These are phyloP conservation scores for Nicotiana undulata DNA, from an alignment of 257 asterid species.

Conservation along the genomic window DNA sequence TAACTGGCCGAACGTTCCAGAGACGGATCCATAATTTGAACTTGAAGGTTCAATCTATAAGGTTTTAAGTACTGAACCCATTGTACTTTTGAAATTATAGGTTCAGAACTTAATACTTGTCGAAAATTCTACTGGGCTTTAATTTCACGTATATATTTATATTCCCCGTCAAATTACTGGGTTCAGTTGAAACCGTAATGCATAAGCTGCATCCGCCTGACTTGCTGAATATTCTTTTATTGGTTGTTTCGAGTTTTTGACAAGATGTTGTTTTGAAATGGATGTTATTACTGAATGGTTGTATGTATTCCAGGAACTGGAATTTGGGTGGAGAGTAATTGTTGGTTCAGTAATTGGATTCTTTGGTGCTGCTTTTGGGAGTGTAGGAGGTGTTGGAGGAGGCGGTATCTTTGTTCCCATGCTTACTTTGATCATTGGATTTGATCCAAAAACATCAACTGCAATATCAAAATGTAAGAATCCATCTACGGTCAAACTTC, in stretches of 20 bases:
- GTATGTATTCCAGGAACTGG: conserved; percentile 31
- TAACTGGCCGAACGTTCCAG: background rate
- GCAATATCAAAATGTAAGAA: conserved; percentile 55
- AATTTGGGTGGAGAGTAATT: conserved; percentile 49
- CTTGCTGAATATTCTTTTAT: background rate
- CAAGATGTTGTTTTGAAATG: background rate
- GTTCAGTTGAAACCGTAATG: background rate
- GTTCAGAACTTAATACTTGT: background rate
- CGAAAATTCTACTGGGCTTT: too few species aligned
- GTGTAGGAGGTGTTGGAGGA: conserved; percentile 62
- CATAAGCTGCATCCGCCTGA: background rate
- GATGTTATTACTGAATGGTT: background rate
- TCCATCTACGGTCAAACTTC: too few species aligned
- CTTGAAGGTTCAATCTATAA: background rate
- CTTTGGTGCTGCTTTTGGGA: conserved; percentile 65
- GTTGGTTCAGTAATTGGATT: conserved; percentile 48
- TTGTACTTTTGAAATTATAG: background rate
- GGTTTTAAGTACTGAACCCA: background rate
- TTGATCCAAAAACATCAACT: conserved; percentile 52
- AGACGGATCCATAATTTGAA: background rate
- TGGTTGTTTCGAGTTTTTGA: background rate
- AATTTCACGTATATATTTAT: too few species aligned
- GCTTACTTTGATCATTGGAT: conserved; percentile 49
- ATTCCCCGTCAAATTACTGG: too few species aligned
- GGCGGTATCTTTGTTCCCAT: conserved; percentile 60